Base-by-base conservation (phyloP, 441 rosid genomes). In the Cnidoscolus chayamansa region DNA sequence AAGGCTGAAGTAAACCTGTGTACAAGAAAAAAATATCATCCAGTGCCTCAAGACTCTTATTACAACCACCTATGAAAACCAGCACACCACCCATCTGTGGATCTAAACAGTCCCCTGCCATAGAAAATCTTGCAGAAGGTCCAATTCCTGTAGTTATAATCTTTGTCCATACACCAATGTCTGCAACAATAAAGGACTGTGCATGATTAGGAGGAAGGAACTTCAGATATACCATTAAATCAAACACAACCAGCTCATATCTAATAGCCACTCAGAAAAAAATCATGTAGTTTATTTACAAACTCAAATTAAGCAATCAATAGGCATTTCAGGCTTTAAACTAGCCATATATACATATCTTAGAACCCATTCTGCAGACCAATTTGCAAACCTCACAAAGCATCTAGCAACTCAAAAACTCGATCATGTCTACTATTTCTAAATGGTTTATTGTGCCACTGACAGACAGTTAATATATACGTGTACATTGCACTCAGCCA, bases 101-200 rank as follows among this genome's bases (percentile, higher is more conserved):
- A 85, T 93, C 96, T 81, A 93, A 86, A 79, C 89, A 87, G 75
- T 88, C 97, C 80, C 98, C 97, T 25, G 97, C 86, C 63, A 88
- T 82, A 64, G 97, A 93, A 83, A 91, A 93, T 83, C 97, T 91
- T 31, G 98, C 92, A 75, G 90, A 91, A 68, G 98, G 99, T 51
- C 96, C 96, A 74, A 85, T 86, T 54, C 94, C 92, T 2, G 79
- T 72, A 56, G 97, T 85, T 56, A 84, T 77, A 74, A 89, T 83
- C 78, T 84, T 91, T 62, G 92, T 89, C 98, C 97, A 95, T 15
- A 90, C 51, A 59, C 92, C 94, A 62, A 88, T 78, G 72, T 95
- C 99, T 95, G 84, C 79, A 80, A 37, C 62, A 65, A 60, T 49
- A 64, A 68, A 35, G 35, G 48, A 63, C 68, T 65, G 63, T 56